Conservation (phyloP, 306 rosid species). For the Pyrus communis region DNA sequence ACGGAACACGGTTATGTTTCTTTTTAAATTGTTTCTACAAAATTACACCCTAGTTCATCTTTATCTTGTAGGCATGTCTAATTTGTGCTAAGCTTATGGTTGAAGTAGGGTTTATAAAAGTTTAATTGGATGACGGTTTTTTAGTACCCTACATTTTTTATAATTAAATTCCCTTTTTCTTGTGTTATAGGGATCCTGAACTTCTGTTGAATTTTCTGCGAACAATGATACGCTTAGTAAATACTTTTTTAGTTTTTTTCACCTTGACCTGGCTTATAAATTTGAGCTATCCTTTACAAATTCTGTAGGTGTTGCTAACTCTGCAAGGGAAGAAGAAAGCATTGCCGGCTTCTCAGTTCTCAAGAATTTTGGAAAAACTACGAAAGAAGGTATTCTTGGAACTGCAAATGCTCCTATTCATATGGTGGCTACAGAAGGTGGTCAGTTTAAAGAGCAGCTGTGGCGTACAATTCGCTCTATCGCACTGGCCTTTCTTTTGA, state of each 20-base stretch:
- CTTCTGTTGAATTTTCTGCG: neutral
- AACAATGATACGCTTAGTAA: neutral
- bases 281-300: constrained; percentile 11
- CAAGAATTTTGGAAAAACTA: constrained; percentile 49
- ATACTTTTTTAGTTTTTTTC: neutral
- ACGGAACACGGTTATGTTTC: constrained; percentile 9
- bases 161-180: neutral
- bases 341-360: constrained; percentile 41
- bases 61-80: neutral
- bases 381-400: constrained; percentile 66
- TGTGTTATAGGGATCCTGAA: neutral
- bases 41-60: neutral
- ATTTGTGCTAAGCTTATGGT: neutral
- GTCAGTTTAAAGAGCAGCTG: constrained; percentile 65
- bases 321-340: constrained; percentile 47
- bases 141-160: neutral
- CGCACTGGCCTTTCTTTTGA: constrained; percentile 53
- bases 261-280: neutral
- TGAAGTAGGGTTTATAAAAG: neutral
- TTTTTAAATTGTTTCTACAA: neutral
- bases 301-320: constrained; percentile 52
- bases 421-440: constrained; percentile 58
- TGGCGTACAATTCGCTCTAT: constrained; percentile 65
- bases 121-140: neutral
- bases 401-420: constrained; percentile 73